Base-by-base conservation (phyloP, 2,329 filamentous ascomycete species). In the Penicillium sp. region DNA sequence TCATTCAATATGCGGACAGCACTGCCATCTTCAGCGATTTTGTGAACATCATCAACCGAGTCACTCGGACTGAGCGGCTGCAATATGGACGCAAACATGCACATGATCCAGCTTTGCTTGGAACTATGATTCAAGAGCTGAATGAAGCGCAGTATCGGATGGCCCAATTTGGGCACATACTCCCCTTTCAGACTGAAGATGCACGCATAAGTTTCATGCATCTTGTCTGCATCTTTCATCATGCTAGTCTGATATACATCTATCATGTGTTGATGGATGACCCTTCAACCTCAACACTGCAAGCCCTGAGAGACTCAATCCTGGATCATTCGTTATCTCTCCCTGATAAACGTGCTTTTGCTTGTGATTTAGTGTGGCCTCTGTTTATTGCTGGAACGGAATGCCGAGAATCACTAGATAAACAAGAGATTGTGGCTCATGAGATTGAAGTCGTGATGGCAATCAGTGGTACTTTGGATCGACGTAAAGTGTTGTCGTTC, bases 171-270 rank as follows among this genome's bases (percentile, higher is more conserved):
- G 56, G 61, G n/a, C 55, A 62, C 19, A 49, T 46, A 3, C 53
- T 66, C 10, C 47, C 62, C 10, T 66, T 68, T 22, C 59, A 55
- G 22, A 59, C 50, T 19, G 35, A 39, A 2, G 48, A 55, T 11
- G 57, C 59, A 3, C 56, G 52, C 24, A 42, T 45, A 27, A 64
- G 65, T 49, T 66, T 68, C 29, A 51, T 51, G n/a, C 57, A 62
- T 27, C 57, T 70, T 22, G 55, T 66, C 6, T 59, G 58, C 35
- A 64, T 70, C 39, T 69, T 68, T 31, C 65, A 69, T 49, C 56
- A 68, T 52, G 64, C 68, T n/a, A 62, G 59, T 22, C 49, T 68
- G 21, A 63, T 68, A 21, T 70, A 70, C 47, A 62, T 58, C 27
- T 58, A 65, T 31, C 68, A 64, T 14, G 64, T 61, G 5, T 57